Evolutionary conservation across 257 asterid genomes (phyloP).

Genomic region (Haberlea rhodopensis): DNA sequence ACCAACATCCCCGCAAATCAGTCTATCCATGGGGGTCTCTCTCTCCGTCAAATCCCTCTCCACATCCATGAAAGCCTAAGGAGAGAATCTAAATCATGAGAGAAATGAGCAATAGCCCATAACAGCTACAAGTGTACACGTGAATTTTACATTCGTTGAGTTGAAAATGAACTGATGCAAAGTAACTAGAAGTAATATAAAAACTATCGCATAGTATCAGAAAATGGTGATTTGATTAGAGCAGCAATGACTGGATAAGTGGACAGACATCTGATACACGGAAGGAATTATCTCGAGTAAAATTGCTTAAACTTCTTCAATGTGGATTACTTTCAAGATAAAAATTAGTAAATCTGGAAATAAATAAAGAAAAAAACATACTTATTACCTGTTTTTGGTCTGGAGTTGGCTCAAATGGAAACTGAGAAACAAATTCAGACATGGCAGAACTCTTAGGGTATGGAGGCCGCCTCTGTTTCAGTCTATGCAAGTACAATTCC

Average conservation of each 20-base stretch:
- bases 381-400: conserved; percentile 73
- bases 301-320: conserved; percentile 5
- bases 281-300: neutral
- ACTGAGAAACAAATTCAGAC: conserved; percentile 73
- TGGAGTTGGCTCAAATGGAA: conserved; percentile 84
- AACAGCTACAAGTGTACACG: conserved; percentile 23
- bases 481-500: conserved; percentile 93
- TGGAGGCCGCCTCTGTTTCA: conserved; percentile 84
- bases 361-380: conserved; percentile 11
- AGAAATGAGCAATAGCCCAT: conserved; percentile 35
- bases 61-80: conserved; percentile 89
- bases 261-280: neutral
- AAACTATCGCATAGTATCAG: conserved; percentile 19
- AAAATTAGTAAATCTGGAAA: conserved; percentile 18
- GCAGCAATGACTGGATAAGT: neutral
- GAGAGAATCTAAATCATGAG: conserved; percentile 47
- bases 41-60: conserved; percentile 85
- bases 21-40: conserved; percentile 93
- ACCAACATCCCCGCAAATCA: conserved; percentile 99
- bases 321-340: conserved; percentile 20
- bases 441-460: conserved; percentile 61
- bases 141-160: conserved; percentile 9
- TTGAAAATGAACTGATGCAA: conserved; percentile 14
- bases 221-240: conserved; percentile 17
- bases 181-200: conserved; percentile 9